These are phyloP conservation scores for Glycyrrhiza uralensis DNA, from an alignment of 306 rosid species.

Conservation along the genomic window DNA sequence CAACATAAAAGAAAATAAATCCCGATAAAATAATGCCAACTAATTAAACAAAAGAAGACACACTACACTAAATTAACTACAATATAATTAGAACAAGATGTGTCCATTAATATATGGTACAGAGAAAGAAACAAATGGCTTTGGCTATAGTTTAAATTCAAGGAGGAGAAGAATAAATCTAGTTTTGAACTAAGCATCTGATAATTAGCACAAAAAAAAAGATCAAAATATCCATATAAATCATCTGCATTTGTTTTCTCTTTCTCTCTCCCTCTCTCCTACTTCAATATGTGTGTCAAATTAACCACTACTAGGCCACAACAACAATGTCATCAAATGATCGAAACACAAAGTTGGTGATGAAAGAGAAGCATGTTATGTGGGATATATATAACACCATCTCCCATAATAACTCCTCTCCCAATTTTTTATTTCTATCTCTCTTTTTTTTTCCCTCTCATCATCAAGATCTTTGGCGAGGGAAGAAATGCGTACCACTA, in stretches of 20 bases:
- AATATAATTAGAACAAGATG: constrained; percentile 15
- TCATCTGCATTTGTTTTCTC: not conserved
- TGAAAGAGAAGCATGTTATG: constrained; percentile 25
- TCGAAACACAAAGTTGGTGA: constrained; percentile 24
- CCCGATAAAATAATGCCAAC: not conserved
- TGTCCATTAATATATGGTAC: constrained; percentile 32
- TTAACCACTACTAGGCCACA: constrained; percentile 26
- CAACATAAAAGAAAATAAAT: constrained; percentile 11
- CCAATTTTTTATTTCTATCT: not conserved
- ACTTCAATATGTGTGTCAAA: constrained; percentile 38
- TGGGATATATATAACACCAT: not conserved
- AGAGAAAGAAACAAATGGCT: constrained; percentile 26
- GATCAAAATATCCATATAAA: constrained; percentile 24
- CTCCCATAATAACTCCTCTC: not conserved
- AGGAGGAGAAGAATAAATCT: constrained; percentile 29
- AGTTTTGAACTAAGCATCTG: constrained; percentile 29
- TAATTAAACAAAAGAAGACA: constrained; percentile 17
- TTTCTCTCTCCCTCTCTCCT: not conserved
- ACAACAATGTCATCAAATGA: constrained; percentile 28
- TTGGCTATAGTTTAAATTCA: constrained; percentile 29
- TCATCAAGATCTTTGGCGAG: constrained; percentile 80
- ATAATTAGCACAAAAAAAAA: constrained; percentile 30
- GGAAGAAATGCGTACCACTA: constrained; percentile 99
- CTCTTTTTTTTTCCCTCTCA: not conserved
- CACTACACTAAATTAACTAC: constrained; percentile 19